Evolutionary conservation across 2,329 filamentous ascomycete genomes (phyloP), one percentile per base, ranked within the genome.

Genomic region (Paramyrothecium roridum): DNA sequence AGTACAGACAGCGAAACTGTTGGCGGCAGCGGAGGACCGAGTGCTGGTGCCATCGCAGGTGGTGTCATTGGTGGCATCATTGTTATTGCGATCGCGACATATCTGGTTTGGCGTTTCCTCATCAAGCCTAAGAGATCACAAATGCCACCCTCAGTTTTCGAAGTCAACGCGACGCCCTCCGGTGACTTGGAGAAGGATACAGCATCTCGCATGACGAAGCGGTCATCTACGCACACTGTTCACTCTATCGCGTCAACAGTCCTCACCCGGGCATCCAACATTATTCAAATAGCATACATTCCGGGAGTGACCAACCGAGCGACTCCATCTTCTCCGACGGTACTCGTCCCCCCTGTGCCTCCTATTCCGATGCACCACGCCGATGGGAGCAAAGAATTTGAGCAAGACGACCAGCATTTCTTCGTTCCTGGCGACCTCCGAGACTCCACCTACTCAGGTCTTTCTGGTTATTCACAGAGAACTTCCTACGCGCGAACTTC

Each of bases 251-350:
- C 95, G 17, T 97, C 93, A 11, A 98, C 93, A 23, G 92, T 98
- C 56, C 83, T 97, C 57, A 98, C 95, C 19, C 87, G 95, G 59
- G 95, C 95, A 50, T 98, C 95, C 67, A 99, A 99, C 77, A 93
- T 99, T 70, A 99, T 99, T 66, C 95, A 98, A 75, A 99, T 99
- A 73, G 95, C 95, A 54, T 99, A 98, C 73, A 98, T 99, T 62
- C 95, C 95, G 16, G 95, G 95, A 57, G 93, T 98, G 65, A 97
- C 91, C 57, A 97, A 97, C 75, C 85, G 93, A 62, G 92, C 93
- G 13, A 87, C 88, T 8, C 89, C 90, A 6, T 87, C 89, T n/a
- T 93, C 91, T 1, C 90, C 91, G 3, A 86, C 85, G 43, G 77
- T 91, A 20, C 82, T 93, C 52, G 89, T 96, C 4, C 92, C 93